phyloP scores from a whole-genome alignment of 108 stramenopile species.

The Cyclotella baltica region DNA sequence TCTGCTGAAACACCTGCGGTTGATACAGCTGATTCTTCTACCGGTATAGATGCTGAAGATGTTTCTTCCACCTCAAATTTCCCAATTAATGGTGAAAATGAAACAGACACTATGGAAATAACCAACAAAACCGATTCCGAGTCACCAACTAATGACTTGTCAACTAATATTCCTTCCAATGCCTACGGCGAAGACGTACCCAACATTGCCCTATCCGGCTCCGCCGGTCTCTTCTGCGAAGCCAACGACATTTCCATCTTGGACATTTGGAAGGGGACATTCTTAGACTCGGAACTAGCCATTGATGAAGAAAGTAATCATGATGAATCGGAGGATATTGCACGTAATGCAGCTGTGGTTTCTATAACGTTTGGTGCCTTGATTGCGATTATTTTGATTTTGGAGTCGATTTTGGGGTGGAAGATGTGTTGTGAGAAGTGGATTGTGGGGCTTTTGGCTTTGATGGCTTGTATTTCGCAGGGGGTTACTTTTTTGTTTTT shows the following conservation, averaged over 20 bases:
- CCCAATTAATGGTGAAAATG: background rate
- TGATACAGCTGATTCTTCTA: background rate
- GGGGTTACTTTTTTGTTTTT: conserved; percentile 43
- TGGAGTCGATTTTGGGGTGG: conserved; percentile 37
- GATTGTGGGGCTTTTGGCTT: conserved; percentile 21
- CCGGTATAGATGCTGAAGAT: background rate
- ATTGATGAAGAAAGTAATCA: conserved; percentile 26
- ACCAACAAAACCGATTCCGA: background rate
- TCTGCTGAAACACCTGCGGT: background rate
- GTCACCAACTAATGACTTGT: background rate
- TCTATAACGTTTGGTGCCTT: conserved; percentile 24
- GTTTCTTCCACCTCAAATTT: background rate
- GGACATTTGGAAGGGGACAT: conserved; percentile 26
- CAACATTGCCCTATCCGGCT: conserved; percentile 1
- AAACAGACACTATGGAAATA: background rate
- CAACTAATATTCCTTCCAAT: background rate
- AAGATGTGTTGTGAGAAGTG: conserved; percentile 33
- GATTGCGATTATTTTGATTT: conserved; percentile 7
- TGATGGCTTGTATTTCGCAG: conserved; percentile 35
- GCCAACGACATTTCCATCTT: conserved; percentile 6
- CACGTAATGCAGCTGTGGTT: conserved; percentile 28
- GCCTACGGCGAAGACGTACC: background rate
- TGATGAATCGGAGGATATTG: conserved; percentile 40
- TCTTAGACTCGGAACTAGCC: conserved; percentile 10
- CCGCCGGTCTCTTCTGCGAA: conserved; percentile 38